Evolutionary conservation across 2,329 filamentous ascomycete genomes (phyloP), one percentile per base, ranked within the genome.

Genomic region (Ceratocystis destructans): DNA sequence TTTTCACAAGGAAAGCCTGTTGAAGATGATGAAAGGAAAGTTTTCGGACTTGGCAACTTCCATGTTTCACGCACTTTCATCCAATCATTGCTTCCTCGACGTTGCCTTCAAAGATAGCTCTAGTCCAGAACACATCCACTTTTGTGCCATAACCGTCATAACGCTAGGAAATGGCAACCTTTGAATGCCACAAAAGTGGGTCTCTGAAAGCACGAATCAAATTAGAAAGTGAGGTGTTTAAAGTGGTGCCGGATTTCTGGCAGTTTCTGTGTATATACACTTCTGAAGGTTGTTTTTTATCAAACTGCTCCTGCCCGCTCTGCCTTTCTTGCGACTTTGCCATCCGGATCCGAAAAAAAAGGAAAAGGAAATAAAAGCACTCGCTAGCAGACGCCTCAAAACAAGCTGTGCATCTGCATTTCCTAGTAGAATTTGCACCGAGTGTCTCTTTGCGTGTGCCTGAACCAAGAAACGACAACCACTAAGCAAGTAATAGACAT

Each of bases 31-130:
- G 25, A 20, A n/a, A 31, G 20, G 25, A 25, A 37, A n/a, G 55
- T 37, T 37, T 37, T 31, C 31, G 55, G 55, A 59, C 55, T 59
- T 59, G 55, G 55, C 31, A 37, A 31, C 4, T 59, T 37, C 25
- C 31, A 37, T 59, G 55, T 59, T 59, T 59, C 55, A 33, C 55
- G 28, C 55, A 59, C 31, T 37, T 59, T 59, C 31, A 53, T 53
- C 48, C 48, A 25, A 53, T 53, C 48, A 53, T 20, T 53, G 12
- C 20, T 22, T 50, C 48, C 55, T 59, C 8, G 25, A 31, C 55
- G 5, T 59, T 59, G 55, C 55, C 55, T 33, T 33, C 55, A 59
- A 31, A 28, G 12, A 37, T 37, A 37, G 33, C 55, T 31, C 55
- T 37, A 31, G 55, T 59, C 55, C 7, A 31, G 7, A 8, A 15